These are phyloP conservation scores for Zanthoxylum bungeanum DNA, from an alignment of 345 rosid genomes.

Conservation along the genomic window DNA sequence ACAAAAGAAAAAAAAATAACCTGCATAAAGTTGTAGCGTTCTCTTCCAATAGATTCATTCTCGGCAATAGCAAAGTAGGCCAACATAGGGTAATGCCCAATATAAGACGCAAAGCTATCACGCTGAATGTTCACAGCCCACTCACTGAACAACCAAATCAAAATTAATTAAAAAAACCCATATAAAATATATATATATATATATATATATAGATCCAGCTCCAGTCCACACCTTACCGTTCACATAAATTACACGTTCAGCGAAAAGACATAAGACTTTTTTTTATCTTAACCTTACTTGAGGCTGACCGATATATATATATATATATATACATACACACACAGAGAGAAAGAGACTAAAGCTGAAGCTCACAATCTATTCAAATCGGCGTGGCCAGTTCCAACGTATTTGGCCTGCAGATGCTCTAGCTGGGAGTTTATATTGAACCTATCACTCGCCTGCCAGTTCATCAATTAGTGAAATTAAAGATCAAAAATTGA, in stretches of 20 bases:
- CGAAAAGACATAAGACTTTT: no score
- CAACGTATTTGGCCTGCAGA: conserved; percentile 96
- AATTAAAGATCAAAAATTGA: neutral
- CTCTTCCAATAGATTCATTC: conserved; percentile 88
- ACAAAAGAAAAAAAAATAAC: conserved; percentile 24
- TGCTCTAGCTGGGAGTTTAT: conserved; percentile 98
- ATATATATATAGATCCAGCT: conserved; percentile 56
- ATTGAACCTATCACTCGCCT: conserved; percentile 99
- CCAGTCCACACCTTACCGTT: no score
- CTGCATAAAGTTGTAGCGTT: conserved; percentile 96
- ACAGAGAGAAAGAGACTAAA: neutral
- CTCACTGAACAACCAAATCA: conserved; percentile 43
- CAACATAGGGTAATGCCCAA: conserved; percentile 80
- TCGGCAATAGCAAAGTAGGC: conserved; percentile 89
- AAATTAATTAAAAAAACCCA: neutral
- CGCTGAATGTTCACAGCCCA: conserved; percentile 64
- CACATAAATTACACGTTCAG: no score
- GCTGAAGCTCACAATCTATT: conserved; percentile 74
- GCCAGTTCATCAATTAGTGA: conserved; percentile 13
- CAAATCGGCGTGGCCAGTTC: conserved; percentile 93
- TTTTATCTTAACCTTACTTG: no score
- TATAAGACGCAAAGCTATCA: conserved; percentile 86
- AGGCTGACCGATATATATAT: no score
- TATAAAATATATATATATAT: conserved; percentile 21
- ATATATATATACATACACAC: neutral